These are phyloP conservation scores for Diaporthe capsici DNA, from an alignment of 2,329 filamentous ascomycete species.

Conservation along the genomic window DNA sequence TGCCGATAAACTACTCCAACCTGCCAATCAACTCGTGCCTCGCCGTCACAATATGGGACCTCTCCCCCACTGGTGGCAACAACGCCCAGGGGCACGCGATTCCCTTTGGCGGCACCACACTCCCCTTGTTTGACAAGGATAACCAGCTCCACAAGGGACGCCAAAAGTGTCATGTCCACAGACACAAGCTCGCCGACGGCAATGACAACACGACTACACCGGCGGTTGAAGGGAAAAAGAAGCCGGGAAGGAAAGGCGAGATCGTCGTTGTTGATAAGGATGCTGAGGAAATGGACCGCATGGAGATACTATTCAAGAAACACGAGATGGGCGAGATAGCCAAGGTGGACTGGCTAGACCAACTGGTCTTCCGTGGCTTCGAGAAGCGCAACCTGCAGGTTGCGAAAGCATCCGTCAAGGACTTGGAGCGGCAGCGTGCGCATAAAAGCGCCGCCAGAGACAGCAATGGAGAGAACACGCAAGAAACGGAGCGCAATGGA, in stretches of 20 bases:
- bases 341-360: slow-evolving; percentile 94
- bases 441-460: slow-evolving; percentile 51
- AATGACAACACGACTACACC: slow-evolving; percentile 85
- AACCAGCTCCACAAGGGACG: slow-evolving; percentile 92
- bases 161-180: slow-evolving; percentile 90
- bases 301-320: slow-evolving; percentile 94
- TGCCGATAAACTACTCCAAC: slow-evolving; percentile 87
- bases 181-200: slow-evolving; percentile 87
- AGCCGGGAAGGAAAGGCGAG: slow-evolving; percentile 60
- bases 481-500: slow-evolving; percentile 54
- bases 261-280: slow-evolving; percentile 75
- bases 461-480: slow-evolving; percentile 53
- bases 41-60: slow-evolving; percentile 95
- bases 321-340: slow-evolving; percentile 98
- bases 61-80: slow-evolving; percentile 83
- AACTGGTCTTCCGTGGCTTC: slow-evolving; percentile 90
- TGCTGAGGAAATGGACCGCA: slow-evolving; percentile 85
- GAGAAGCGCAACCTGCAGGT: slow-evolving; percentile 81
- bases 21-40: slow-evolving; percentile 86
- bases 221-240: slow-evolving; percentile 71
- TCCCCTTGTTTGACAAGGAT: slow-evolving; percentile 92
- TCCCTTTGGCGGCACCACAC: slow-evolving; percentile 94
- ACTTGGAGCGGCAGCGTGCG: slow-evolving; percentile 63
- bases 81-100: slow-evolving; percentile 82
- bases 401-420: slow-evolving; percentile 74